Evolutionary conservation across 257 asterid species (phyloP).

Genomic region (Fraxinus americana): DNA sequence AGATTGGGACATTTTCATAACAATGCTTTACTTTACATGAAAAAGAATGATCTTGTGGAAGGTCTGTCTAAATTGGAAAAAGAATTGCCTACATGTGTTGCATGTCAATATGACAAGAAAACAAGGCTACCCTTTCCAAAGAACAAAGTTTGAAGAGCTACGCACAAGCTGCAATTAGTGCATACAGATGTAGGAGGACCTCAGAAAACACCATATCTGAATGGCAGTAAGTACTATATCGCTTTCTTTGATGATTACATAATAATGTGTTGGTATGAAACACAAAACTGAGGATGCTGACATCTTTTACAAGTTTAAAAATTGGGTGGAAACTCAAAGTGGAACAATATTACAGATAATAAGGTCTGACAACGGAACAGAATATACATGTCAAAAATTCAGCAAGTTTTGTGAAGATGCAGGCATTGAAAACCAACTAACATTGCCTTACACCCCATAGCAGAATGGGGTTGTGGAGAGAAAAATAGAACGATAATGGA

Average conservation of each 20-base stretch:
- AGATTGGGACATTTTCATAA: too few species aligned
- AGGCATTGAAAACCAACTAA: background rate
- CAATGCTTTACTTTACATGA: too few species aligned
- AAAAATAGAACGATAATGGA: background rate
- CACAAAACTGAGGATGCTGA: background rate
- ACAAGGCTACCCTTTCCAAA: too few species aligned
- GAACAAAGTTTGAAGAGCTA: too few species aligned
- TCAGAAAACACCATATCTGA: too few species aligned
- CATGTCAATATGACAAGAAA: too few species aligned
- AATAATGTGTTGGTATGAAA: too few species aligned
- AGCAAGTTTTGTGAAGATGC: too few species aligned
- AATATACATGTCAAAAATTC: background rate
- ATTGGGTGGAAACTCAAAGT: background rate
- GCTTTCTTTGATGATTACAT: background rate
- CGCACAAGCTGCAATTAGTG: background rate
- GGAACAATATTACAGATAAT: background rate
- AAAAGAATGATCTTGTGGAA: too few species aligned
- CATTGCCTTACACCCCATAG: background rate
- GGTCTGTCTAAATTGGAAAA: too few species aligned
- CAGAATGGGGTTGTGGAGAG: constrained; percentile 17
- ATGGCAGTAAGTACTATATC: background rate
- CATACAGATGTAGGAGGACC: background rate
- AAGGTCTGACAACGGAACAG: background rate
- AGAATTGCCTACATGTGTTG: too few species aligned
- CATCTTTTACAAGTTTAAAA: too few species aligned